These are phyloP conservation scores for Piper longum DNA, from an alignment of 164 flowering plant genomes.

Conservation along the genomic window DNA sequence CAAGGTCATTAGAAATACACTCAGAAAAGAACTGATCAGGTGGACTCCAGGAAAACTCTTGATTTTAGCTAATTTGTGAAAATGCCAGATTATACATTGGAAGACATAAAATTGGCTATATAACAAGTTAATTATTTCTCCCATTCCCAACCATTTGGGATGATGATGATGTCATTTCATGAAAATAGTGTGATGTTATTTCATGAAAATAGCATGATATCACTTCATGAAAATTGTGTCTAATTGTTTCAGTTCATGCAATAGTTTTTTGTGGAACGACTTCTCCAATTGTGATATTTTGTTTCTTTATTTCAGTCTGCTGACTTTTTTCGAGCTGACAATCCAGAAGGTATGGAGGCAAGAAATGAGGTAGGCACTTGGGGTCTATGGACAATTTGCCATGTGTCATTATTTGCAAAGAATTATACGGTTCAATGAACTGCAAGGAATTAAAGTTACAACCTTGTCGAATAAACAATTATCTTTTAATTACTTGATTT, in stretches of 20 bases:
- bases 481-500: too few relatives aligned
- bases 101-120: too few relatives aligned
- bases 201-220: too few relatives aligned
- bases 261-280: neutral
- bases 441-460: neutral
- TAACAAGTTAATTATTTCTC: too few relatives aligned
- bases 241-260: too few relatives aligned
- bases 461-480: neutral
- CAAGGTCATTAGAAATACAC: too few relatives aligned
- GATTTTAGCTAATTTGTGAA: neutral
- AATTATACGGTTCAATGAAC: neutral
- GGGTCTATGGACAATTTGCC: neutral
- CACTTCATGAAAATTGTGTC: too few relatives aligned
- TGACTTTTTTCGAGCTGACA: conserved; percentile 97
- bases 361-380: conserved; percentile 69
- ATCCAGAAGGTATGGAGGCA: conserved; percentile 95
- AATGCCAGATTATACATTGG: too few relatives aligned
- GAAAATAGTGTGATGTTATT: too few relatives aligned
- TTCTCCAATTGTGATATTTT: neutral
- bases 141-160: too few relatives aligned
- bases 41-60: neutral
- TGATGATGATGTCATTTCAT: too few relatives aligned
- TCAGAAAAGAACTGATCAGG: too few relatives aligned
- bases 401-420: neutral
- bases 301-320: conserved; percentile 58